Evolutionary conservation across 495 filamentous ascomycete species (phyloP).

Genomic region (Penicillium dipodomyicola): DNA sequence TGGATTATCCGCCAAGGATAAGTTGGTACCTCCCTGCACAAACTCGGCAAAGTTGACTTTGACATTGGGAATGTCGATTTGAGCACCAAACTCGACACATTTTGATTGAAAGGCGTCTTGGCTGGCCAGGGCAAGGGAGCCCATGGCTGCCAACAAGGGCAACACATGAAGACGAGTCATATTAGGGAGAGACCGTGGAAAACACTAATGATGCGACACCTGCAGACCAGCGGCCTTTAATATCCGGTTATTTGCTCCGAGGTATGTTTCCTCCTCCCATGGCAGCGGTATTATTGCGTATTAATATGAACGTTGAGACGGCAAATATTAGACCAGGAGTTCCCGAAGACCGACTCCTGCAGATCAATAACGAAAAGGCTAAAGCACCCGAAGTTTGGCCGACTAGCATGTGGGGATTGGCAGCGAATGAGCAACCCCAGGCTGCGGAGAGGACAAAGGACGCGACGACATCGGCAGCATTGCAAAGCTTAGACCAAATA

Average conservation of each 20-base stretch:
- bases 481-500: too few species aligned
- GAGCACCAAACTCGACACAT: slow-evolving; percentile 32
- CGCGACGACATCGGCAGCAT: too few species aligned
- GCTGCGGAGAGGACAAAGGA: background rate
- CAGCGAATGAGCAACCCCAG: background rate
- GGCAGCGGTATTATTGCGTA: background rate
- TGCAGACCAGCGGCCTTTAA: background rate
- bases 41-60: slow-evolving; percentile 41
- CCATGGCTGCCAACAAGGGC: slow-evolving; percentile 23
- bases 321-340: background rate
- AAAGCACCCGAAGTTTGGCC: background rate
- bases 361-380: background rate
- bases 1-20: slow-evolving; percentile 47
- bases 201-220: background rate
- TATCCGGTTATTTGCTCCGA: background rate
- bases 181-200: background rate
- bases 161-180: slow-evolving; percentile 24
- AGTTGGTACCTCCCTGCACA: slow-evolving; percentile 47
- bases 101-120: slow-evolving; percentile 33
- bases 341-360: background rate
- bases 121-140: slow-evolving; percentile 26
- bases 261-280: background rate
- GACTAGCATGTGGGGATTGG: background rate
- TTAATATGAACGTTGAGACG: background rate
- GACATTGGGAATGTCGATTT: slow-evolving; percentile 38